Conservation (phyloP, 805 yeast species). For the Kuraishia cidri region DNA sequence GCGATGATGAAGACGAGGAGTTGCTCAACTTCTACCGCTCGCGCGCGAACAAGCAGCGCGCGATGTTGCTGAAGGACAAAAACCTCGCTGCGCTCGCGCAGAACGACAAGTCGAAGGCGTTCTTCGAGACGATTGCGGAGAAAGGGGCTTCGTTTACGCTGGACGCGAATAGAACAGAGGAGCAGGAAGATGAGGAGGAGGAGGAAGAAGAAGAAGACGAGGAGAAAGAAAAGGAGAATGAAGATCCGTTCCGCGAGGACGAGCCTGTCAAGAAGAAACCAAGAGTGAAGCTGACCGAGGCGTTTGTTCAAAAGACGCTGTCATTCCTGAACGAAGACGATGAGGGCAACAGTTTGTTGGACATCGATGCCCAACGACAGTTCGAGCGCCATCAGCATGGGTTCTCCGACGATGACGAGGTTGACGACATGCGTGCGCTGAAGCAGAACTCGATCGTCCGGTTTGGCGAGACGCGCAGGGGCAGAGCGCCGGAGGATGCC, state of each 20-base stretch:
- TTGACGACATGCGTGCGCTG: conserved; percentile 1
- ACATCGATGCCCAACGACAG: not conserved
- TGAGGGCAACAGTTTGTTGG: not conserved
- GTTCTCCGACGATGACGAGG: conserved; percentile 1
- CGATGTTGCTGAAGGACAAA: conserved; percentile 36
- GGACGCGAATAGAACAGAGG: conserved; percentile 9
- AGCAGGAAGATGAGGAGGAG: conserved; percentile 11
- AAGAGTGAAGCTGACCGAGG: conserved; percentile 4
- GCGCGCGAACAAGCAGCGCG: conserved; percentile 32
- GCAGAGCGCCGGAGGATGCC: too few species aligned
- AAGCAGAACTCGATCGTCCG: conserved; percentile 3
- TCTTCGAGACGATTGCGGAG: conserved; percentile 52
- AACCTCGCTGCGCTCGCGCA: conserved; percentile 32
- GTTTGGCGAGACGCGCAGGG: not conserved
- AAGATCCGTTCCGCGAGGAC: not conserved
- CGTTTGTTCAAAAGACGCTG: conserved; percentile 4
- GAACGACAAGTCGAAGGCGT: conserved; percentile 54
- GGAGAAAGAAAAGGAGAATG: conserved; percentile 1
- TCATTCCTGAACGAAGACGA: conserved; percentile 2
- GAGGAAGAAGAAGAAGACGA: conserved; percentile 5
- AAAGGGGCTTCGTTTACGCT: not conserved
- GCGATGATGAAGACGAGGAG: conserved; percentile 68
- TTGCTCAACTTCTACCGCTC: conserved; percentile 25
- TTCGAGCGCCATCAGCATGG: conserved; percentile 2
- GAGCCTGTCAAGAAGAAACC: not conserved